A percentile compares a stretch with the other conserved stretches of the same genome.
Evolutionary conservation across 257 asterid genomes (phyloP).

Genomic region (Capsicum baccatum): DNA sequence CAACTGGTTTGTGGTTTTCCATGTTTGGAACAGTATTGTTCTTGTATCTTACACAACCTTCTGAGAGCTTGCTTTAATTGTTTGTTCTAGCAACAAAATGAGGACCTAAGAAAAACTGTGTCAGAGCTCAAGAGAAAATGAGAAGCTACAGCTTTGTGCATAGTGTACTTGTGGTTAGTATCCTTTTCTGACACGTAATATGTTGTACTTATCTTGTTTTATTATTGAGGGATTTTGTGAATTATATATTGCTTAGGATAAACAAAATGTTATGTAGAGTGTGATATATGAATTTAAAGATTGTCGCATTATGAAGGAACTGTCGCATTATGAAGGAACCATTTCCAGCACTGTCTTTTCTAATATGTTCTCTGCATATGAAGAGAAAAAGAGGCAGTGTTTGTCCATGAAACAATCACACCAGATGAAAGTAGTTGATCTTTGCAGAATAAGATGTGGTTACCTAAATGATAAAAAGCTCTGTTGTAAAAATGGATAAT

Average conservation of each 20-base stretch:
- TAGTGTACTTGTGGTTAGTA: constrained; percentile 37
- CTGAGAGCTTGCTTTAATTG: constrained; percentile 19
- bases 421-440: constrained; percentile 11
- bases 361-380: neutral
- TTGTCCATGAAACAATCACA: neutral
- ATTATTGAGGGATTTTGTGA: constrained; percentile 2
- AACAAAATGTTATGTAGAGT: constrained; percentile 1
- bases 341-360: neutral
- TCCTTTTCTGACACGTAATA: neutral
- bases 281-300: constrained; percentile 4
- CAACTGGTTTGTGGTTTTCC: constrained; percentile 26
- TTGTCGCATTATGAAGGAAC: constrained; percentile 15
- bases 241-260: neutral
- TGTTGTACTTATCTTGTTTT: constrained; percentile 7
- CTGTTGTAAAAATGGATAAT: constrained; percentile 14
- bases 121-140: constrained; percentile 46
- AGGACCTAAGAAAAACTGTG: constrained; percentile 38
- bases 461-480: neutral
- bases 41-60: neutral
- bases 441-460: constrained; percentile 19
- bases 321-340: constrained; percentile 10
- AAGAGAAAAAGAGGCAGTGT: neutral
- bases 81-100: constrained; percentile 50
- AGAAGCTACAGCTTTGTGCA: constrained; percentile 32
- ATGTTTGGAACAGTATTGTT: constrained; percentile 19